Evolutionary conservation across 2,329 filamentous ascomycete genomes (phyloP).

Genomic region (Colletotrichum liriopes): DNA sequence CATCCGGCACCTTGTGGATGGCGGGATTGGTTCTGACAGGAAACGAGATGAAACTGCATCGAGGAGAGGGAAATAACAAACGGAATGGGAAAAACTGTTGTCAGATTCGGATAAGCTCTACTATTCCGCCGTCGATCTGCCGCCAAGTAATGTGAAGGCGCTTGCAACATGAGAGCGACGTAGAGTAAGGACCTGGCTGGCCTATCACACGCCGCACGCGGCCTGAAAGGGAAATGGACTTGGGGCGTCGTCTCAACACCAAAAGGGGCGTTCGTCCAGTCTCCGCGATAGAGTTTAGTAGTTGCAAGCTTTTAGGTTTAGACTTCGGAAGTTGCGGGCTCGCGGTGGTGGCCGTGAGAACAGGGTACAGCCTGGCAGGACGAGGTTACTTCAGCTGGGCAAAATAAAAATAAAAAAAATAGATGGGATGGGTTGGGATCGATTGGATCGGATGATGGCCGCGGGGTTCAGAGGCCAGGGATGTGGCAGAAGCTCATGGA

Average conservation of each 20-base stretch:
- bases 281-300: neutral
- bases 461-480: slow-evolving; percentile 7
- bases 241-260: too few species aligned
- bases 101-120: too few species aligned
- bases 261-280: neutral
- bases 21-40: too few species aligned
- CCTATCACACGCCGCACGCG: neutral
- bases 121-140: too few species aligned
- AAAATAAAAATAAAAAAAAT: neutral
- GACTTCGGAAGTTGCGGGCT: neutral
- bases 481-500: slow-evolving; percentile 14
- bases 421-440: slow-evolving; percentile 20
- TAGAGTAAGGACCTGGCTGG: neutral
- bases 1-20: too few species aligned
- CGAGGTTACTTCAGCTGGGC: neutral
- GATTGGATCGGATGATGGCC: slow-evolving; percentile 26
- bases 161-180: too few species aligned
- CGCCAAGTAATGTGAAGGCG: too few species aligned
- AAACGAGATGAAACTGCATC: too few species aligned
- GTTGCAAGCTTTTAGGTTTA: neutral
- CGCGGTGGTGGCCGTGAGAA: neutral
- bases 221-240: neutral
- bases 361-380: slow-evolving; percentile 18
- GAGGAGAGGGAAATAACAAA: too few species aligned
- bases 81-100: too few species aligned